Conservation (phyloP, 108 stramenopile species). For the Cyclotella distinguenda region DNA sequence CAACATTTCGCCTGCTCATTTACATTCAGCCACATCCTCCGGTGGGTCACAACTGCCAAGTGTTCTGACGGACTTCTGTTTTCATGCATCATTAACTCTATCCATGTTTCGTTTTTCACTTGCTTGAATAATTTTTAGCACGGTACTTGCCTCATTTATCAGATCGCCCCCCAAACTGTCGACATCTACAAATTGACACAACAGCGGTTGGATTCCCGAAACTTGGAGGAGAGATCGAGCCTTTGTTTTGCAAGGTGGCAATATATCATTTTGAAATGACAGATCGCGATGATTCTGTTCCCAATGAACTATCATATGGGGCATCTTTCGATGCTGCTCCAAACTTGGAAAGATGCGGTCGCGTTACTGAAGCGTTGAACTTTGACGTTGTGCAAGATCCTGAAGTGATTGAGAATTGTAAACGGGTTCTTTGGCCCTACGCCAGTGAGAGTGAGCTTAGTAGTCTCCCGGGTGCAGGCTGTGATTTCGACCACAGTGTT, state of each 20-base stretch:
- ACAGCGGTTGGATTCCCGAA: slow-evolving; percentile 84
- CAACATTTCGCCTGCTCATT: slow-evolving; percentile 60
- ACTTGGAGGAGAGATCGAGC: slow-evolving; percentile 82
- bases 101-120: background rate
- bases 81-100: background rate
- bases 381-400: slow-evolving; percentile 83
- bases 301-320: slow-evolving; percentile 23
- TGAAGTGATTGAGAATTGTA: slow-evolving; percentile 60
- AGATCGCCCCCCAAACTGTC: slow-evolving; percentile 75
- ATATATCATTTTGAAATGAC: slow-evolving; percentile 85
- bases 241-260: slow-evolving; percentile 81
- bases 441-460: slow-evolving; percentile 14
- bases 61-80: background rate
- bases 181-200: slow-evolving; percentile 86
- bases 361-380: slow-evolving; percentile 74
- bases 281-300: slow-evolving; percentile 4
- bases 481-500: slow-evolving; percentile 7
- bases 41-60: background rate
- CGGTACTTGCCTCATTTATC: slow-evolving; percentile 78
- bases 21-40: slow-evolving; percentile 71
- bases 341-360: slow-evolving; percentile 68
- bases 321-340: slow-evolving; percentile 40
- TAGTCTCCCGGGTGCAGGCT: slow-evolving; percentile 9
- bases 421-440: slow-evolving; percentile 69
- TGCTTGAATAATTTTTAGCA: slow-evolving; percentile 16